These are phyloP conservation scores for Nidularia pulvinata DNA, from an alignment of 768 basidiomycete genomes.

Conservation along the genomic window DNA sequence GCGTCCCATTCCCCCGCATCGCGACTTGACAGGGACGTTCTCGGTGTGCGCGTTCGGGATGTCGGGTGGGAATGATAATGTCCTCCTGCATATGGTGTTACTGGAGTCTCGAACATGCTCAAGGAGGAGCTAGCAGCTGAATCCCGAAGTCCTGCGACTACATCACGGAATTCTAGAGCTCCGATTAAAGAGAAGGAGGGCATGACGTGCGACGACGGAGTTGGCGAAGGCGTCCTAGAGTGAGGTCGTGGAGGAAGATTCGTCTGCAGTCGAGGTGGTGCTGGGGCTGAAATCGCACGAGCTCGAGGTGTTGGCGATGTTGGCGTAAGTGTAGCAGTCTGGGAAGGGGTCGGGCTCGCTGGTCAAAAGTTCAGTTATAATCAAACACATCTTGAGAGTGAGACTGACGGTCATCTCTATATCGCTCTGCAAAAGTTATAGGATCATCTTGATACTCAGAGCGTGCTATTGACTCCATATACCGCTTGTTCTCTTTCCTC, in stretches of 20 bases:
- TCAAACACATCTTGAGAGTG: not conserved
- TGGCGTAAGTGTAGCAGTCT: conserved; percentile 15
- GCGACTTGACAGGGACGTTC: conserved; percentile 21
- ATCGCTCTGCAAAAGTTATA: conserved; percentile 40
- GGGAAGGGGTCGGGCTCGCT: conserved; percentile 9
- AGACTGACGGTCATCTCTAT: conserved; percentile 62
- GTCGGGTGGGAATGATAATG: conserved; percentile 57
- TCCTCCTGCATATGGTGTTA: conserved; percentile 73
- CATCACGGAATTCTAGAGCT: conserved; percentile 94
- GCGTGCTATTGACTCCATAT: conserved; percentile 51
- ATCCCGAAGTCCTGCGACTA: conserved; percentile 77
- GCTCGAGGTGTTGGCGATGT: conserved; percentile 30
- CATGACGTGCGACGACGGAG: conserved; percentile 39
- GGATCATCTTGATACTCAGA: conserved; percentile 57
- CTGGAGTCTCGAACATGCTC: conserved; percentile 62
- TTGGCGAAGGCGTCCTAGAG: conserved; percentile 52
- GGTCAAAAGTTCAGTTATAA: conserved; percentile 3
- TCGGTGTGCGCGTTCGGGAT: conserved; percentile 18
- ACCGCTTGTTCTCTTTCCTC: conserved; percentile 44
- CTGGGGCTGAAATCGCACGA: conserved; percentile 39
- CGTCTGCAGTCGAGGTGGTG: conserved; percentile 32
- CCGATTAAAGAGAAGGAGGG: conserved; percentile 92
- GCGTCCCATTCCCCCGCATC: conserved; percentile 18
- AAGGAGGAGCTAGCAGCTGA: conserved; percentile 64
- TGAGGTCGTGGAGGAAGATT: conserved; percentile 35